These are phyloP conservation scores for Epichloe uncinata DNA, from an alignment of 2,329 filamentous ascomycete genomes.

Conservation along the genomic window DNA sequence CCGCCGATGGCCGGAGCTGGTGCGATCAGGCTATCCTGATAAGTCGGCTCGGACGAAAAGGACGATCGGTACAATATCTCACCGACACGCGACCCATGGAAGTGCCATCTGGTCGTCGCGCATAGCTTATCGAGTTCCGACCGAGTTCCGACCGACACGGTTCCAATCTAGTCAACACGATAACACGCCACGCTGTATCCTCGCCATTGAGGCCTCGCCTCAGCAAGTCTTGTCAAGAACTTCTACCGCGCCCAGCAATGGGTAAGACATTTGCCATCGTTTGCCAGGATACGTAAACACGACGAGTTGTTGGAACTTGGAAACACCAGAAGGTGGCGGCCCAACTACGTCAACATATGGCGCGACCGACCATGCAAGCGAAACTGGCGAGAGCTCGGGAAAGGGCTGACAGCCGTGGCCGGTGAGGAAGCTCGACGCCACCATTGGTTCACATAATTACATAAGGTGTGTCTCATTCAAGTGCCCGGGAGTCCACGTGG, in stretches of 20 bases:
- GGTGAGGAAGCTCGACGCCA: neutral
- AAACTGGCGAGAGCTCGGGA: neutral
- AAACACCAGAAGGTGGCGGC: no score
- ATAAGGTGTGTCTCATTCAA: neutral
- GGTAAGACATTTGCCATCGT: no score
- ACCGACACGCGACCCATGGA: neutral
- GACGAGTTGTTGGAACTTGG: no score
- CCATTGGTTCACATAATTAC: conserved; percentile 1
- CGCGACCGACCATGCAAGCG: neutral
- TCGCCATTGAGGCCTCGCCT: no score
- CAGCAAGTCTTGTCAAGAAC: no score
- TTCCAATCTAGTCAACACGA: neutral
- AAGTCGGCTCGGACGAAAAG: no score
- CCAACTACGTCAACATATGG: neutral
- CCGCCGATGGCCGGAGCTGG: no score
- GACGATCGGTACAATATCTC: no score
- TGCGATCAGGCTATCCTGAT: no score
- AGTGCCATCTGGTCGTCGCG: neutral
- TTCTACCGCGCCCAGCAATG: no score
- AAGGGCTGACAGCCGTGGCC: neutral
- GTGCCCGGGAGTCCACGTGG: conserved; percentile 3
- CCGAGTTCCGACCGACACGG: neutral
- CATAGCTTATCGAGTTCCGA: neutral
- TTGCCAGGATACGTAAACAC: no score
- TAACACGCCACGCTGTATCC: no score